Conservation (phyloP, 352 stramenopile genomes). For the Phytophthora gonapodyides region DNA sequence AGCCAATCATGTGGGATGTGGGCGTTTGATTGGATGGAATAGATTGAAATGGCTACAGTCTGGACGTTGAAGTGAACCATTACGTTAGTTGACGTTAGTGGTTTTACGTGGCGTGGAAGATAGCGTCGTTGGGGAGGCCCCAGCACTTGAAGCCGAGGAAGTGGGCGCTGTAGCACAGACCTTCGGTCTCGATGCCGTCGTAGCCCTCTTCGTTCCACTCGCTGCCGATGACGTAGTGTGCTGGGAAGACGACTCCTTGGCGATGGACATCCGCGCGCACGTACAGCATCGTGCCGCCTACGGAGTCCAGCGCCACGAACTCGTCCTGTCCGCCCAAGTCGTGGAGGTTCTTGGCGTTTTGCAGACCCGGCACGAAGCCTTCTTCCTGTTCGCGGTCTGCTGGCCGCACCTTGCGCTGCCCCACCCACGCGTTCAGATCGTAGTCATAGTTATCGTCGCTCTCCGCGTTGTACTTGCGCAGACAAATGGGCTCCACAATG, state of each 20-base stretch:
- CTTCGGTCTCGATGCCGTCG: slow-evolving; percentile 50
- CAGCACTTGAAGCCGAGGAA: slow-evolving; percentile 49
- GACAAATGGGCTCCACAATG: slow-evolving; percentile 15
- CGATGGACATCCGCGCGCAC: slow-evolving; percentile 44
- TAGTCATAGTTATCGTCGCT: slow-evolving; percentile 5
- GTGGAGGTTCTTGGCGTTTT: slow-evolving; percentile 7
- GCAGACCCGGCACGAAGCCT: slow-evolving; percentile 2
- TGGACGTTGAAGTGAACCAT: too few species aligned
- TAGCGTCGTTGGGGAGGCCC: slow-evolving; percentile 39
- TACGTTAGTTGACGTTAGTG: too few species aligned
- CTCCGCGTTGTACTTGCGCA: neutral
- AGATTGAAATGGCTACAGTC: too few species aligned
- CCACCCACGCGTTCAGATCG: slow-evolving; percentile 21
- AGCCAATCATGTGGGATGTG: too few species aligned
- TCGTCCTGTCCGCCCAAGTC: neutral
- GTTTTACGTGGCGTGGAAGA: slow-evolving; percentile 16
- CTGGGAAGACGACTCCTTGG: slow-evolving; percentile 42
- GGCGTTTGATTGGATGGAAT: too few species aligned
- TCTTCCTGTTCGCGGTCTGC: slow-evolving; percentile 10
- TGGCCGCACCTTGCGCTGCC: slow-evolving; percentile 3
- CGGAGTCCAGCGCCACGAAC: slow-evolving; percentile 38
- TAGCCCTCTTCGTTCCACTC: slow-evolving; percentile 40
- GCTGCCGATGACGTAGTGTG: slow-evolving; percentile 39
- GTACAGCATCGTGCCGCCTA: slow-evolving; percentile 49
- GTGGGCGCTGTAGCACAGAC: slow-evolving; percentile 42